These are phyloP conservation scores for Iris pallida DNA, from an alignment of 116 monocot genomes.

Conservation along the genomic window DNA sequence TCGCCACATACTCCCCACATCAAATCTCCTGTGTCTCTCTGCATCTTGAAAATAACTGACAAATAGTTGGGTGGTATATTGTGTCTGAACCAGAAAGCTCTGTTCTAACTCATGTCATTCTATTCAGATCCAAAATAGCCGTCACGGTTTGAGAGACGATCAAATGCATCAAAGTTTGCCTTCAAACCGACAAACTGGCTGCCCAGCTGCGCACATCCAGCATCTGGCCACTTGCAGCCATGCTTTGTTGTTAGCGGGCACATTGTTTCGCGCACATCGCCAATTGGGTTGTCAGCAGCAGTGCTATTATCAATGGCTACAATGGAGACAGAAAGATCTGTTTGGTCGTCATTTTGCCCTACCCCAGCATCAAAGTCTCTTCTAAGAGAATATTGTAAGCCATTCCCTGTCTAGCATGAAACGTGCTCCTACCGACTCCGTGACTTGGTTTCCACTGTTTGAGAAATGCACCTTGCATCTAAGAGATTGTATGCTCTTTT, in stretches of 20 bases:
- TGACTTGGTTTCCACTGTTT: constrained; percentile 16
- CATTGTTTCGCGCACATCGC: constrained; percentile 47
- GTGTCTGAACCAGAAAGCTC: no score
- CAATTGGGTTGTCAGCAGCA: constrained; percentile 24
- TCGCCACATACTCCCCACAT: no score
- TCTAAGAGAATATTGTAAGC: constrained; percentile 7
- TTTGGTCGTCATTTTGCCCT: constrained; percentile 16
- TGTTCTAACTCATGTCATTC: no score
- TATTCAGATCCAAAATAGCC: constrained; percentile 66
- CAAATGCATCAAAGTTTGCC: constrained; percentile 91
- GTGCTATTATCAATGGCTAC: constrained; percentile 48
- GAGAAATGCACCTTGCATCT: constrained; percentile 79
- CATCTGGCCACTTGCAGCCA: constrained; percentile 92
- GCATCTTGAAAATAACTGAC: no score
- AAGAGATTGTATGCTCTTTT: constrained; percentile 79
- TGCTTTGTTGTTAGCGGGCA: constrained; percentile 77
- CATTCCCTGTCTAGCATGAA: constrained; percentile 12
- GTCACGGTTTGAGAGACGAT: constrained; percentile 73
- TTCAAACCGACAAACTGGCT: constrained; percentile 89
- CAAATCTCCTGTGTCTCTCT: no score
- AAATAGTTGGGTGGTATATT: no score
- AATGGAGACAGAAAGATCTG: constrained; percentile 61
- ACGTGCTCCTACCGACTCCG: constrained; percentile 21
- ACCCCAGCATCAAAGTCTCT: constrained; percentile 14
- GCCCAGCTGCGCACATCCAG: constrained; percentile 66